phyloP scores from a whole-genome alignment of 2,329 filamentous ascomycete species.

The Xylaria sp. region DNA sequence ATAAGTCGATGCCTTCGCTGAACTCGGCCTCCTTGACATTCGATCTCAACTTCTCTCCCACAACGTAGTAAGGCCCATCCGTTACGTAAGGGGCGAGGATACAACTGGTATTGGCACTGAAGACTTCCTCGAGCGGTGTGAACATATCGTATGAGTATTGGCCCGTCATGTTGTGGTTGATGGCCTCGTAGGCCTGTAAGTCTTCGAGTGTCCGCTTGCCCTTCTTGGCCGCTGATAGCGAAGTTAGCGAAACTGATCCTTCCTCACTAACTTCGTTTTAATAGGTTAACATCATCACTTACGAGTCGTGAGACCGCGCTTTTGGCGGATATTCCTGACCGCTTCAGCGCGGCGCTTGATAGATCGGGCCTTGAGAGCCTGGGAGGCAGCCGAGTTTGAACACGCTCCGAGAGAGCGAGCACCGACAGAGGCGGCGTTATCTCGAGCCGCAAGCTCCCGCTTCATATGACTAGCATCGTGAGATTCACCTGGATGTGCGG shows the following conservation, averaged over 20 bases:
- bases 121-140: slow-evolving; percentile 50
- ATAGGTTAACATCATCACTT: slow-evolving; percentile 25
- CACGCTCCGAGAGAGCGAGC: slow-evolving; percentile 55
- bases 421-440: slow-evolving; percentile 47
- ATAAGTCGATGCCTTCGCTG: slow-evolving; percentile 55
- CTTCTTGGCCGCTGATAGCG: slow-evolving; percentile 45
- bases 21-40: slow-evolving; percentile 56
- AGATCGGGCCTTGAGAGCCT: slow-evolving; percentile 54
- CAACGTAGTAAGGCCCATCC: slow-evolving; percentile 56
- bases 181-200: slow-evolving; percentile 49
- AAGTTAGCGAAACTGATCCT: not conserved
- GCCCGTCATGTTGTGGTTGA: slow-evolving; percentile 51
- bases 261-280: not conserved
- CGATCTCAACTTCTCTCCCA: slow-evolving; percentile 58
- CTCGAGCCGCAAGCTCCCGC: slow-evolving; percentile 50
- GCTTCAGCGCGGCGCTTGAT: slow-evolving; percentile 54
- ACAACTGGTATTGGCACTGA: slow-evolving; percentile 51
- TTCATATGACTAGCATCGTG: slow-evolving; percentile 48
- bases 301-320: slow-evolving; percentile 50
- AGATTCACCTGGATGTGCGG: slow-evolving; percentile 50
- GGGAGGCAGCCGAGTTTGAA: slow-evolving; percentile 52
- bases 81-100: slow-evolving; percentile 51
- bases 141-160: slow-evolving; percentile 33
- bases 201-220: slow-evolving; percentile 50
- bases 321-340: slow-evolving; percentile 53